Conservation (phyloP, 495 filamentous ascomycete genomes). For the Lasiosphaeria ovina region DNA sequence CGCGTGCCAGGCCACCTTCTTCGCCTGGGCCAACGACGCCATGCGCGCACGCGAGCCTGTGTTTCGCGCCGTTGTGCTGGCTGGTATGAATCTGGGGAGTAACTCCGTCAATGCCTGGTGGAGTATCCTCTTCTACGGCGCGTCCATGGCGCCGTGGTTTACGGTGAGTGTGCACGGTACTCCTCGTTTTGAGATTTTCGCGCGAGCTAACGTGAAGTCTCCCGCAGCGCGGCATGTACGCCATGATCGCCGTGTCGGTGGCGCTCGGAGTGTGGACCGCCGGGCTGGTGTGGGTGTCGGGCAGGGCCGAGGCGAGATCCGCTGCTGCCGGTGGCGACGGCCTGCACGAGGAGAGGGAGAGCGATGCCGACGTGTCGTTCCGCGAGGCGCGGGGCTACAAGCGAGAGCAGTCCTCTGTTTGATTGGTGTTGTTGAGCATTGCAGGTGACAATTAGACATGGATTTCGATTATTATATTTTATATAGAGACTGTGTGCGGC, state of each 20-base stretch:
- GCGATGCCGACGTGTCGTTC: too few relatives aligned
- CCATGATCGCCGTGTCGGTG: conserved; percentile 56
- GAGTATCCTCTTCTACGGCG: conserved; percentile 63
- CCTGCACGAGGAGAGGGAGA: too few relatives aligned
- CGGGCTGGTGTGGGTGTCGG: conserved; percentile 40
- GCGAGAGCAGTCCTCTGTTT: too few relatives aligned
- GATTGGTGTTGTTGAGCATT: too few relatives aligned
- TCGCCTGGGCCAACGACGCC: conserved; percentile 61
- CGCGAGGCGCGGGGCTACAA: too few relatives aligned
- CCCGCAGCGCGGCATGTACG: conserved; percentile 53
- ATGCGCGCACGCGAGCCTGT: conserved; percentile 47
- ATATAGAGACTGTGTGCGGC: too few relatives aligned
- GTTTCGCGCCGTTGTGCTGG: conserved; percentile 49
- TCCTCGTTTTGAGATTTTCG: neutral
- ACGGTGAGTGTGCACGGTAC: conserved; percentile 33
- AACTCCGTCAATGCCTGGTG: conserved; percentile 63
- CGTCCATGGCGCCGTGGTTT: conserved; percentile 57
- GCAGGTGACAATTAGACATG: too few relatives aligned
- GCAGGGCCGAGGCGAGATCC: conserved; percentile 29
- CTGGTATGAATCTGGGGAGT: conserved; percentile 58
- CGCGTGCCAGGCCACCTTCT: conserved; percentile 59
- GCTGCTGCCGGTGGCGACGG: too few relatives aligned
- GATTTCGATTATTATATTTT: too few relatives aligned
- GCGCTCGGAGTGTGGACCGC: conserved; percentile 52
- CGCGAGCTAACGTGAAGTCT: neutral